These are phyloP conservation scores for Hymenotorrendiella dingleyae DNA, from an alignment of 2,329 filamentous ascomycete genomes.

Conservation along the genomic window DNA sequence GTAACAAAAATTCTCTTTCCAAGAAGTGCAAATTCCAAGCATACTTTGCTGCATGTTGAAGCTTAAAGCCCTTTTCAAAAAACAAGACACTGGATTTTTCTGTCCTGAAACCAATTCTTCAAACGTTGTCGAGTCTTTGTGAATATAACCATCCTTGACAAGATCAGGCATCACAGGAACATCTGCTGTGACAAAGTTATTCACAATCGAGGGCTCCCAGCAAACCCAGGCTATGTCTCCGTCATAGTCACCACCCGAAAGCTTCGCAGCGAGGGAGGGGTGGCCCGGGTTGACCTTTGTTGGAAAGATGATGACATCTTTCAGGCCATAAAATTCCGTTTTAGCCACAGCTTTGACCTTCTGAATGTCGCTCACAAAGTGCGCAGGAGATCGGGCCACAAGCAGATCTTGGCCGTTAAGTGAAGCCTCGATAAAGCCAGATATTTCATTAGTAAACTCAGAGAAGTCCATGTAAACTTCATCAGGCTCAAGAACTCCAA, in stretches of 20 bases:
- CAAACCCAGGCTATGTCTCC: constrained; percentile 75
- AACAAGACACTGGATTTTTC: constrained; percentile 28
- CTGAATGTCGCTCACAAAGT: constrained; percentile 68
- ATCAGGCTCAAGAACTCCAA: constrained; percentile 50
- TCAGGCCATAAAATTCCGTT: constrained; percentile 58
- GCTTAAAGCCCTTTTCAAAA: constrained; percentile 47
- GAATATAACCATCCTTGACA: constrained; percentile 42
- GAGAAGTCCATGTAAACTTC: constrained; percentile 68
- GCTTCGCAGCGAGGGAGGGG: constrained; percentile 58
- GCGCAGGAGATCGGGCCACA: constrained; percentile 63
- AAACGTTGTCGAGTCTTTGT: constrained; percentile 40
- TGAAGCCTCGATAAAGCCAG: constrained; percentile 46
- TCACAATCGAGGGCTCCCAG: constrained; percentile 62
- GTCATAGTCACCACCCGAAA: constrained; percentile 78
- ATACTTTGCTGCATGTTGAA: constrained; percentile 53
- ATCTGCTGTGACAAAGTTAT: constrained; percentile 59
- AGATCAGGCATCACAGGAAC: constrained; percentile 42
- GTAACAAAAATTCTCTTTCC: constrained; percentile 60
- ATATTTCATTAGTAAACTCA: constrained; percentile 46
- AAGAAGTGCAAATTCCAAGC: constrained; percentile 59
- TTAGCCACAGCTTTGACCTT: constrained; percentile 54
- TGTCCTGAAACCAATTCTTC: constrained; percentile 13
- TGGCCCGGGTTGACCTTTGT: constrained; percentile 52
- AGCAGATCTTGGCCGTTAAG: constrained; percentile 56
- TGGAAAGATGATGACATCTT: constrained; percentile 76